Conservation (phyloP, 208 protist species). For the Balamuthia mandrillaris region DNA sequence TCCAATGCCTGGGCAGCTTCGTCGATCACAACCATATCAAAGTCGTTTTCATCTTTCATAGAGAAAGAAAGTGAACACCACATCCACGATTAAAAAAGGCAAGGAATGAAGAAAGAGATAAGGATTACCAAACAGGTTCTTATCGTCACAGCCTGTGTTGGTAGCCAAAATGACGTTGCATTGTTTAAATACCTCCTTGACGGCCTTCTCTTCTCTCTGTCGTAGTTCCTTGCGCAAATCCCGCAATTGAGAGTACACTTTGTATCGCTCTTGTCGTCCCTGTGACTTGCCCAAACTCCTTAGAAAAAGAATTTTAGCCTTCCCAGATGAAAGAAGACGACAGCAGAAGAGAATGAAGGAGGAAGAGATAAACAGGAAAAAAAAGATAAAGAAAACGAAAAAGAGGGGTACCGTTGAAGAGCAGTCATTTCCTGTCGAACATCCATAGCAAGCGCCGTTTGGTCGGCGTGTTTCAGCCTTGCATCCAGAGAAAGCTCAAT, state of each 20-base stretch:
- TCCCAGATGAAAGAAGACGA: too few relatives aligned
- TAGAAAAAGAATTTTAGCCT: not conserved
- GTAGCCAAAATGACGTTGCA: conserved; percentile 65
- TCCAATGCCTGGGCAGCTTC: conserved; percentile 73
- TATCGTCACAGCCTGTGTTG: conserved; percentile 46
- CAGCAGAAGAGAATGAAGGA: not conserved
- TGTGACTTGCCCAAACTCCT: conserved; percentile 9
- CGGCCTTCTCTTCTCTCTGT: conserved; percentile 32
- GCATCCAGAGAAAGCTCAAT: conserved; percentile 59
- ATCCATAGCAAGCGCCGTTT: conserved; percentile 26
- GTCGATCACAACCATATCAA: conserved; percentile 67
- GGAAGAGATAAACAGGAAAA: not conserved
- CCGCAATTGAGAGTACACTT: not conserved
- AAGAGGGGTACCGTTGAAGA: not conserved
- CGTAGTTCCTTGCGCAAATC: conserved; percentile 42
- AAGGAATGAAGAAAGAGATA: not conserved
- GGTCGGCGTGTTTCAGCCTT: conserved; percentile 19
- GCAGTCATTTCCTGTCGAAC: conserved; percentile 52
- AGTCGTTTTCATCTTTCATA: not conserved
- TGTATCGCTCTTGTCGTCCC: not conserved
- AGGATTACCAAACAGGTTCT: not conserved
- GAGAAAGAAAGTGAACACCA: not conserved
- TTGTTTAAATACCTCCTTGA: conserved; percentile 56
- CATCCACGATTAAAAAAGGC: not conserved
- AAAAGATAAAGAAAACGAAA: not conserved